phyloP scores from a whole-genome alignment of 495 filamentous ascomycete species.

The Beverwykella pulmonaria region DNA sequence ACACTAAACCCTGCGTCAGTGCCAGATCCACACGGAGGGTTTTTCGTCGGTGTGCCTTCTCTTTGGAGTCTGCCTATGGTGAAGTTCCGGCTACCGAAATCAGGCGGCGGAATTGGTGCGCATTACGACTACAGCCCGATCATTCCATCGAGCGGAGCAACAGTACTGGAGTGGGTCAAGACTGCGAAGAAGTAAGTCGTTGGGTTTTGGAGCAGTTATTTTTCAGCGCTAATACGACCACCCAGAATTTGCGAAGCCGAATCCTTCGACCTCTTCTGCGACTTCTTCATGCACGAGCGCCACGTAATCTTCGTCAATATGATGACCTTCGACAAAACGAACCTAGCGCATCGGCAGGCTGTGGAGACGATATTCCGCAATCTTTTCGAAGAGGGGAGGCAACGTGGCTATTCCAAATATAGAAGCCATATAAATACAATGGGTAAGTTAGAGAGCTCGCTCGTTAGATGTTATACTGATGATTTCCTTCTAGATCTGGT shows the following conservation, averaged over 20 bases:
- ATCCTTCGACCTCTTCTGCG: slow-evolving; percentile 36
- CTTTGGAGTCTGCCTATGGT: slow-evolving; percentile 35
- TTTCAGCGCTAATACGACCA: not conserved
- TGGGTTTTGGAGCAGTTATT: not conserved
- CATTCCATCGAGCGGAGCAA: slow-evolving; percentile 27
- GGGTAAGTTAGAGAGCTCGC: slow-evolving; percentile 7
- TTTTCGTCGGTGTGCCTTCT: slow-evolving; percentile 32
- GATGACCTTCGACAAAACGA: slow-evolving; percentile 38
- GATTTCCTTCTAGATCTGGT: slow-evolving; percentile 12
- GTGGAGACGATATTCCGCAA: slow-evolving; percentile 29
- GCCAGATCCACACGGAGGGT: slow-evolving; percentile 31
- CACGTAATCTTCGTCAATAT: slow-evolving; percentile 39
- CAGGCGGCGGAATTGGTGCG: slow-evolving; percentile 30
- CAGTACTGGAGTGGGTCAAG: slow-evolving; percentile 31
- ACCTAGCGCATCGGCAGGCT: slow-evolving; percentile 12
- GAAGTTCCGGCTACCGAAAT: slow-evolving; percentile 28
- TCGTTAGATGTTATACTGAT: not conserved
- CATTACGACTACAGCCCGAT: slow-evolving; percentile 36
- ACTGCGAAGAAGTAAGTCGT: slow-evolving; percentile 27
- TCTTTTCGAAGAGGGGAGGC: slow-evolving; percentile 31
- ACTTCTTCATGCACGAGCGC: slow-evolving; percentile 39
- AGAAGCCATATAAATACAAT: slow-evolving; percentile 34
- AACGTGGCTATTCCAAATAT: slow-evolving; percentile 32
- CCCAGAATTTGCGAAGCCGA: slow-evolving; percentile 30
- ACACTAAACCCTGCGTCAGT: slow-evolving; percentile 46